Conservation (phyloP, 1,284 basidiomycete species). For the Takashimella tepidaria region DNA sequence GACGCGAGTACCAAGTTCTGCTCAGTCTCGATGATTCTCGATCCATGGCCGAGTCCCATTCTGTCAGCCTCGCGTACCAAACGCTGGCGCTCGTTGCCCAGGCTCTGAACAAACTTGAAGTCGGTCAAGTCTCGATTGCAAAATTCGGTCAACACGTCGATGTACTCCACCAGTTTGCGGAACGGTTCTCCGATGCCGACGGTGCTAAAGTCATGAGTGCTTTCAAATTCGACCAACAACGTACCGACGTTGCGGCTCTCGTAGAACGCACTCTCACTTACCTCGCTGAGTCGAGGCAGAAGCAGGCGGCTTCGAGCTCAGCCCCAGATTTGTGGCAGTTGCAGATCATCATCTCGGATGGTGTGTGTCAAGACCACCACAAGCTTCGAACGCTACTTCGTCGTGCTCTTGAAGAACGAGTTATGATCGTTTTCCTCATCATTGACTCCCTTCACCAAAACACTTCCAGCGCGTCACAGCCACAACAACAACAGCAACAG, state of each 20-base stretch:
- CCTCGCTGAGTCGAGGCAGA: constrained; percentile 69
- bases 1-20: constrained; percentile 93
- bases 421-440: constrained; percentile 96
- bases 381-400: constrained; percentile 72
- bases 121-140: constrained; percentile 87
- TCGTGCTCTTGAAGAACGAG: constrained; percentile 80
- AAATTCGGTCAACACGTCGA: constrained; percentile 86
- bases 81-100: constrained; percentile 88
- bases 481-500: constrained; percentile 9
- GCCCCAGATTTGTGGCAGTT: constrained; percentile 89
- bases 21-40: constrained; percentile 93
- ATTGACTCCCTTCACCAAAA: constrained; percentile 69
- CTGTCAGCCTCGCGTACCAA: constrained; percentile 90
- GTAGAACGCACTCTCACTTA: constrained; percentile 76
- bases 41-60: constrained; percentile 92
- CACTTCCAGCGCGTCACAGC: constrained; percentile 8
- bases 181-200: constrained; percentile 69
- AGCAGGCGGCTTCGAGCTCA: constrained; percentile 55
- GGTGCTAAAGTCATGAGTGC: constrained; percentile 74
- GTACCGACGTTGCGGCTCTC: constrained; percentile 81
- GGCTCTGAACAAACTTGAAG: constrained; percentile 86
- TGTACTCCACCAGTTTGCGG: constrained; percentile 79
- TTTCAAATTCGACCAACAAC: constrained; percentile 86
- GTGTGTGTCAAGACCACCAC: constrained; percentile 95
- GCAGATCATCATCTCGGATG: constrained; percentile 97